Evolutionary conservation across 352 stramenopile species (phyloP).

Genomic region (Blastocystis sp.): DNA sequence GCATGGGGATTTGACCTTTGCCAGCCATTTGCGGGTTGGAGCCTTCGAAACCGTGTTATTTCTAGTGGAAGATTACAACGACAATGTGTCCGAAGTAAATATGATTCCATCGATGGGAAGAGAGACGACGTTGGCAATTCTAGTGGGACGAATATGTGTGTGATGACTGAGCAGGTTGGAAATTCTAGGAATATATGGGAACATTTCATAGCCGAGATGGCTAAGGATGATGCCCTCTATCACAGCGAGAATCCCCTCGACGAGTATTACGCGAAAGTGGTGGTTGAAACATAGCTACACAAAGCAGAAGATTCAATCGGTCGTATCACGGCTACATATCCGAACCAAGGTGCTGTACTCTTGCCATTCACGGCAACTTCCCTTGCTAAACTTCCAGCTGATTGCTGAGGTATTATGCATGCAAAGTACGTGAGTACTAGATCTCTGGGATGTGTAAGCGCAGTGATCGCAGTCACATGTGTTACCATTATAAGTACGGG

Average conservation of each 20-base stretch:
- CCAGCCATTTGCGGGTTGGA: constrained; percentile 40
- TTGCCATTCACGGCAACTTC: constrained; percentile 35
- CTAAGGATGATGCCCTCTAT: constrained; percentile 27
- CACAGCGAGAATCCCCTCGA: constrained; percentile 56
- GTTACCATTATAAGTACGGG: constrained; percentile 55
- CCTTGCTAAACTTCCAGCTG: constrained; percentile 46
- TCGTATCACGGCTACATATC: constrained; percentile 24
- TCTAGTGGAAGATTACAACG: constrained; percentile 62
- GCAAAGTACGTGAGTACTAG: neutral
- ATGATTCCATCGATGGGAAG: constrained; percentile 59
- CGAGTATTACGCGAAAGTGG: neutral
- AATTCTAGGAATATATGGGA: constrained; percentile 65
- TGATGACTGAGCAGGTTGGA: neutral
- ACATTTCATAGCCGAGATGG: constrained; percentile 32
- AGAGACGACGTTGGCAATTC: constrained; percentile 40
- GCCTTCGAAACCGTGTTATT: neutral
- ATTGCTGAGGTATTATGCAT: constrained; percentile 47
- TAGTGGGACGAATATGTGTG: neutral
- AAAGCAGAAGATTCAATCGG: constrained; percentile 17
- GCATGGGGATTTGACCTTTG: constrained; percentile 58
- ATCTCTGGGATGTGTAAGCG: constrained; percentile 59
- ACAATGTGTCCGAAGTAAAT: constrained; percentile 50
- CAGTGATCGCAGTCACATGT: constrained; percentile 55
- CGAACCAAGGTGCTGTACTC: constrained; percentile 28
- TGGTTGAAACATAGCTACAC: constrained; percentile 14